Percentiles rank a stretch among this genome's conserved stretches.
Conservation (phyloP, 148 eudicot genomes). For the Chenopodium formosanum region DNA sequence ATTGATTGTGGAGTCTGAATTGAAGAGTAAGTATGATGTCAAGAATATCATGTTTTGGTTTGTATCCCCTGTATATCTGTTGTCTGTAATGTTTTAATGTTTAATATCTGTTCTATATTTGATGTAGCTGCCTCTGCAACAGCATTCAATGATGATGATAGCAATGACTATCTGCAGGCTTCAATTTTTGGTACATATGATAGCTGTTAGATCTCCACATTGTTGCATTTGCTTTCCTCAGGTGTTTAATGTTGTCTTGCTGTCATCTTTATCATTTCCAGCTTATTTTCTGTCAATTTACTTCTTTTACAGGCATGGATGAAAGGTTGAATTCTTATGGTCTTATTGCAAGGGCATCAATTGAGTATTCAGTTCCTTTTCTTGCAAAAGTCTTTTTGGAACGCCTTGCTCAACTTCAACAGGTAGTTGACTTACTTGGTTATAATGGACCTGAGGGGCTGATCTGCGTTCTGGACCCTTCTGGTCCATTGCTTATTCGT, state of each 20-base stretch:
- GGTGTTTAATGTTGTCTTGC: background rate
- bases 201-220: constrained; percentile 6
- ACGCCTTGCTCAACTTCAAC: constrained; percentile 67
- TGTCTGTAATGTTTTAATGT: background rate
- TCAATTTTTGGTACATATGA: constrained; percentile 61
- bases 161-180: constrained; percentile 64
- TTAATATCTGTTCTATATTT: constrained; percentile 20
- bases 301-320: constrained; percentile 75
- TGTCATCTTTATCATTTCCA: background rate
- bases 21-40: constrained; percentile 56
- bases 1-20: constrained; percentile 82
- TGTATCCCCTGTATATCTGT: constrained; percentile 2
- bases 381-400: constrained; percentile 68
- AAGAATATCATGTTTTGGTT: constrained; percentile 1
- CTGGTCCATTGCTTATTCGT: no score
- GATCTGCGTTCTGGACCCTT: no score
- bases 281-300: background rate
- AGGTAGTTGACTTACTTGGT: constrained; percentile 43
- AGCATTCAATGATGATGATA: constrained; percentile 68
- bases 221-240: constrained; percentile 5
- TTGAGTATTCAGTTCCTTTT: constrained; percentile 64
- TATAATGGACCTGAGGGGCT: background rate
- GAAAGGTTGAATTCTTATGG: constrained; percentile 95
- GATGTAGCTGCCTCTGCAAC: constrained; percentile 76
- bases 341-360: constrained; percentile 84